These are phyloP conservation scores for Dendrobium catenatum DNA, from an alignment of 106 monocot species.

Conservation along the genomic window DNA sequence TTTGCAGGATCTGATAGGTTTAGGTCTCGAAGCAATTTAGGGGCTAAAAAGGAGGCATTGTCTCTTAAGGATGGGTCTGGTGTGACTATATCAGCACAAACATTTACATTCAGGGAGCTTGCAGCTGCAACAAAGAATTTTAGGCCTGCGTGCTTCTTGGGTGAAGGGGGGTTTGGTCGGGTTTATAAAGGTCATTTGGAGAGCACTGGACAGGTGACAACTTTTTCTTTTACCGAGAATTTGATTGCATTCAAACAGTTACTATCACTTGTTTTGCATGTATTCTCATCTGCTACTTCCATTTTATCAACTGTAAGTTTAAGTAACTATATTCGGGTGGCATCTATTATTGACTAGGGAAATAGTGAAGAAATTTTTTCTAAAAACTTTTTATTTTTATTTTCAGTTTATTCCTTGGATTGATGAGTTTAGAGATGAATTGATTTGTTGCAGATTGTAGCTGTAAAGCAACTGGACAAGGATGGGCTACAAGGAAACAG, in stretches of 20 bases:
- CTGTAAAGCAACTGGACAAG: constrained; percentile 32
- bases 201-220: constrained; percentile 39
- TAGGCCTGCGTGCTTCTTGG: constrained; percentile 32
- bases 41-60: constrained; percentile 18
- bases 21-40: constrained; percentile 6
- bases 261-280: neutral
- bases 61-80: constrained; percentile 25
- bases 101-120: constrained; percentile 41
- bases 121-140: constrained; percentile 38
- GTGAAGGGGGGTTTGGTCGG: constrained; percentile 49
- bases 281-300: neutral
- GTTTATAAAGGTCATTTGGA: constrained; percentile 47
- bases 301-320: neutral
- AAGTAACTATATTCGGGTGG: neutral
- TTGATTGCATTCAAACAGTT: neutral
- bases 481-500: constrained; percentile 43
- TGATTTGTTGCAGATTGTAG: constrained; percentile 24
- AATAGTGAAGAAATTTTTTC: neutral
- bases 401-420: neutral
- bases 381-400: neutral
- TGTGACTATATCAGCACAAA: constrained; percentile 32
- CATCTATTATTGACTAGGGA: neutral
- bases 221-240: neutral
- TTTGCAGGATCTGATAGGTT: constrained; percentile 26
- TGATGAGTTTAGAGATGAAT: neutral